Conservation (phyloP, 2,329 filamentous ascomycete species). For the Cordyceps cicadae region DNA sequence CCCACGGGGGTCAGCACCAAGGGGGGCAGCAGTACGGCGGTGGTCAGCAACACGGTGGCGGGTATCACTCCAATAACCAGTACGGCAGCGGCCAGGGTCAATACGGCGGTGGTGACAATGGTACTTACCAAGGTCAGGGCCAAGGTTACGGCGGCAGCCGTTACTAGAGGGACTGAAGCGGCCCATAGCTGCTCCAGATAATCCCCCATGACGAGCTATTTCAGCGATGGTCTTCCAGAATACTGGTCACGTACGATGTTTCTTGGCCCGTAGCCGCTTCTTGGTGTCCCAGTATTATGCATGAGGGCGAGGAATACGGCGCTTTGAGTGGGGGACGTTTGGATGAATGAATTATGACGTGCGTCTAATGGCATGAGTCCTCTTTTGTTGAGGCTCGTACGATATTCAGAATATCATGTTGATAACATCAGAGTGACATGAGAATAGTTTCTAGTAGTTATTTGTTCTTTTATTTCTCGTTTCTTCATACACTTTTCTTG, state of each 20-base stretch:
- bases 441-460: background rate
- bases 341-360: conserved; percentile 10
- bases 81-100: conserved; percentile 6
- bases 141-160: conserved; percentile 5
- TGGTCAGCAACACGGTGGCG: conserved; percentile 1
- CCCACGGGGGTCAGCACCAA: background rate
- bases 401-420: background rate
- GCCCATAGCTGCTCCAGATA: background rate
- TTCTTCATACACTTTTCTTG: background rate
- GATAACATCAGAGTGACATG: background rate
- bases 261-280: background rate
- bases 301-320: conserved; percentile 3
- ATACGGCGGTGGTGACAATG: conserved; percentile 1
- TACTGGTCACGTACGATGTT: background rate
- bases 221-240: background rate
- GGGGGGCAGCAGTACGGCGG: background rate
- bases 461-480: background rate
- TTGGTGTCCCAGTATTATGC: background rate
- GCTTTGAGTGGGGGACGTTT: background rate
- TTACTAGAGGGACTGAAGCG: background rate
- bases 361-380: conserved; percentile 1
- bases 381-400: background rate
- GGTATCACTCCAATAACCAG: conserved; percentile 2
- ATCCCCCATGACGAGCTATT: background rate
- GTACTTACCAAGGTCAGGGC: conserved; percentile 4